Evolutionary conservation across 1,139 yeast genomes (phyloP), one percentile per base, ranked within the genome.

Genomic region (Nakaseomyces bracarensis): DNA sequence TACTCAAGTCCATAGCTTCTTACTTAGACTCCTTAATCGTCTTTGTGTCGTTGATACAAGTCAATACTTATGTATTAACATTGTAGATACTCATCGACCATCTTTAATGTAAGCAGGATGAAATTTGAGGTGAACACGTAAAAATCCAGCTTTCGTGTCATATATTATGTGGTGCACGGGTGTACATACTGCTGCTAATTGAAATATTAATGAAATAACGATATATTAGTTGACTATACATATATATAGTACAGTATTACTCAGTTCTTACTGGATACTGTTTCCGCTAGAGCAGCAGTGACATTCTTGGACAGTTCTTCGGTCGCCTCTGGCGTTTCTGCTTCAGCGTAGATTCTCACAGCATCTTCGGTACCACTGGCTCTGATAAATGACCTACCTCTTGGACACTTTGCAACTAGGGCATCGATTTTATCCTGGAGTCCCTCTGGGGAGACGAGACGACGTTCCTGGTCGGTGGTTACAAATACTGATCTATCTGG

Each of bases 361-460:
- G 96, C 97, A 63, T 93, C 94, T 62, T 91, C 99, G 1, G 99
- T 91, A 14, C 98, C 99, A 48, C 95, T 83, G 8, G 99, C 97
- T 53, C 99, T 77, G 3, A 91, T 97, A 64, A 91, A 91, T 2
- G 95, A 80, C 58, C 98, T 74, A 2, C 93, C 97, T 23, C 68
- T 62, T 0, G 69, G 60, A 54, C 70, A 81, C 54, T 75, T 66
- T 16, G 67, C 58, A 11, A 89, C 91, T 41, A 75, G 60, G 2
- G 57, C 70, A 60, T 91, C 94, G 43, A 91, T 86, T 52, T 75
- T 64, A 1, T 54, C 69, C 65, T 91, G 98, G 48, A 93, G 63
- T 0, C 93, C 96, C 2, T 53, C 66, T 3, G 99, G 99, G 43
- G 76, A 74, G 11, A 77, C 74, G 50, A 91, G 71, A 39, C 76